phyloP scores from a whole-genome alignment of 108 stramenopile genomes.

The Schizochytrium sp. region DNA sequence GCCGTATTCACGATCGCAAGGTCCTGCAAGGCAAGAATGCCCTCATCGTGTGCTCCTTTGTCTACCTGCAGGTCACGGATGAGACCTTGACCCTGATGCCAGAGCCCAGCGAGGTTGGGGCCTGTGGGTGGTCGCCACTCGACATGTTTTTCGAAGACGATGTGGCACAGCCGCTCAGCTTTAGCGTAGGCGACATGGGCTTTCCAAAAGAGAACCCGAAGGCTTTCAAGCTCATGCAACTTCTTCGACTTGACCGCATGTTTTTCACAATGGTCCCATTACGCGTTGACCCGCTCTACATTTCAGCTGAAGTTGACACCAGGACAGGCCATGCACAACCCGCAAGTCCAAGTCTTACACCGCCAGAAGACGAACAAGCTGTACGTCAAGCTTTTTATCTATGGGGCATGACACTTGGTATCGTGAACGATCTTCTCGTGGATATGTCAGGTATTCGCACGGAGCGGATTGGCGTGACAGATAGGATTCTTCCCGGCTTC shows the following conservation, averaged over 20 bases:
- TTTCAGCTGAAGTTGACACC: not conserved
- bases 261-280: not conserved
- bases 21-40: not conserved
- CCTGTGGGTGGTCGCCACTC: not conserved
- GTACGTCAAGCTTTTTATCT: not conserved
- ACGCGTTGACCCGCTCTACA: not conserved
- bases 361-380: not conserved
- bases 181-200: not conserved
- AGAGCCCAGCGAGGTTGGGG: not conserved
- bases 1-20: not conserved
- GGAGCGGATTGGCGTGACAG: not conserved
- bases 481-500: not conserved
- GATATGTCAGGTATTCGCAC: not conserved
- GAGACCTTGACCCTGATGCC: not conserved
- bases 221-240: not conserved
- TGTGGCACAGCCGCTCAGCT: not conserved
- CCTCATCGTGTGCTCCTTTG: not conserved
- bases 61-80: not conserved
- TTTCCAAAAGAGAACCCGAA: not conserved
- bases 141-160: not conserved
- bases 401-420: slow-evolving; percentile 3
- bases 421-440: not conserved
- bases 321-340: not conserved
- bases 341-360: not conserved
- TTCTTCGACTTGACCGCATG: not conserved